Evolutionary conservation across 2,329 filamentous ascomycete species (phyloP), one percentile per base, ranked within the genome.

Genomic region (Didymellaceae sp.): DNA sequence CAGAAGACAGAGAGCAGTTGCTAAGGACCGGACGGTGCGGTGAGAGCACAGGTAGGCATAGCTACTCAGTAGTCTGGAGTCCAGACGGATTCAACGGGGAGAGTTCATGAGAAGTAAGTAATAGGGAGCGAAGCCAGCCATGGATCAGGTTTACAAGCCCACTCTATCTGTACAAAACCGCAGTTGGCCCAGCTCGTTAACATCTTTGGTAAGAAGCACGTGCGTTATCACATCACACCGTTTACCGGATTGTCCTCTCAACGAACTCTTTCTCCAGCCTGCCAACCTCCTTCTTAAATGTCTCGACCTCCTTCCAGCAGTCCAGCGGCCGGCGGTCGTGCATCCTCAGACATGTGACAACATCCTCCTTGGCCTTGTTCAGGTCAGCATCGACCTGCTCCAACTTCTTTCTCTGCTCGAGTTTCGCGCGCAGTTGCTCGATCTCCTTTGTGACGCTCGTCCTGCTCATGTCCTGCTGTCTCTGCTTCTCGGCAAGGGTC

Each of bases 261-360:
- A 97, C 90, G 85, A 95, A 97, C 20, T 81, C 81, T 76, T 85
- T 87, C 83, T 97, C 93, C 75, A 97, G 75, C 77, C 85, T 86
- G 62, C 89, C 85, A 41, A 97, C 92, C 80, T 96, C 90, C 65
- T 83, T 82, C 84, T 92, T 96, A 75, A 97, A 97, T 16, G 80
- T 81, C 78, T 95, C 88, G 18, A 97, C 91, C 82, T 97, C 91
- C 75, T 86, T 83, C 89, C 90, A 97, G 82, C 93, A 97, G 79
- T 97, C 90, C 70, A 97, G 79, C 71, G 93, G 92, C 73, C 91
- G 83, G 58, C 91, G 82, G 75, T 97, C 92, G 74, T 97, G 87
- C 67, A 87, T 82, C 55, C 89, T 81, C 79, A 97, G 79, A 73
- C 93, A 97, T 64, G 83, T 82, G 57, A 94, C 84, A 47, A 97